A percentile compares a stretch with the other conserved stretches of the same genome.
These are phyloP conservation scores for Ogataea angusta DNA, from an alignment of 805 yeast genomes.

Conservation along the genomic window DNA sequence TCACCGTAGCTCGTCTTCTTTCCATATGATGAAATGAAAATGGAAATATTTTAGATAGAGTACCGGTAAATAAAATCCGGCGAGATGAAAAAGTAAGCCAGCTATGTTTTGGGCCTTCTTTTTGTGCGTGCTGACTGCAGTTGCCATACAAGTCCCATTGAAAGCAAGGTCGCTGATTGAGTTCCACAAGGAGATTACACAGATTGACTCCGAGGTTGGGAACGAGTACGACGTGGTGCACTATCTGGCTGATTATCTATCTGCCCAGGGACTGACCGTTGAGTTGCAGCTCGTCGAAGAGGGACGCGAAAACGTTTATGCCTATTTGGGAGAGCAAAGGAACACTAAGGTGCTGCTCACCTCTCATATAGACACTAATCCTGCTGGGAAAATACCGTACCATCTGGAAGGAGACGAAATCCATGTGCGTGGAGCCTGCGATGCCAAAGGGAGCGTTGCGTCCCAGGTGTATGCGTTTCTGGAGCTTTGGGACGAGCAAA, in stretches of 20 bases:
- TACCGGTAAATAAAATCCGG: conserved; percentile 5
- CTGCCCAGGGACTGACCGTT: conserved; percentile 10
- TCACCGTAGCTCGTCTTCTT: conserved; percentile 10
- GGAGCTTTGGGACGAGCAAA: conserved; percentile 36
- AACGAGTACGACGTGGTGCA: conserved; percentile 7
- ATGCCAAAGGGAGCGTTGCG: conserved; percentile 62
- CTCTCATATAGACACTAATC: conserved; percentile 50
- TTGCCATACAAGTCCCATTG: conserved; percentile 1
- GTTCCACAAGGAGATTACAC: conserved; percentile 7
- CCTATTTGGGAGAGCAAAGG: conserved; percentile 43
- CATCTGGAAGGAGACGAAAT: conserved; percentile 39
- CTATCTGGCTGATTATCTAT: conserved; percentile 1
- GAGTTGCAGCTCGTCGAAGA: conserved; percentile 9
- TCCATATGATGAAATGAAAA: not conserved
- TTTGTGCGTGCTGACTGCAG: not conserved
- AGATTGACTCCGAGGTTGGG: conserved; percentile 10
- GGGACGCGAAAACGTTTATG: conserved; percentile 46
- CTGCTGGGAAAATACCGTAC: conserved; percentile 25
- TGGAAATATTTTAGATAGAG: conserved; percentile 3
- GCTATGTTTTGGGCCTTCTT: not conserved
- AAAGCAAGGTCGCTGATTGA: conserved; percentile 1
- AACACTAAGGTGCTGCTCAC: conserved; percentile 41
- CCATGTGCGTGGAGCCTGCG: conserved; percentile 59
- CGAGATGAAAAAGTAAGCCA: not conserved
- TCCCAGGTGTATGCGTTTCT: conserved; percentile 49